Conservation (phyloP, 306 rosid species). For the Sophora flavescens region DNA sequence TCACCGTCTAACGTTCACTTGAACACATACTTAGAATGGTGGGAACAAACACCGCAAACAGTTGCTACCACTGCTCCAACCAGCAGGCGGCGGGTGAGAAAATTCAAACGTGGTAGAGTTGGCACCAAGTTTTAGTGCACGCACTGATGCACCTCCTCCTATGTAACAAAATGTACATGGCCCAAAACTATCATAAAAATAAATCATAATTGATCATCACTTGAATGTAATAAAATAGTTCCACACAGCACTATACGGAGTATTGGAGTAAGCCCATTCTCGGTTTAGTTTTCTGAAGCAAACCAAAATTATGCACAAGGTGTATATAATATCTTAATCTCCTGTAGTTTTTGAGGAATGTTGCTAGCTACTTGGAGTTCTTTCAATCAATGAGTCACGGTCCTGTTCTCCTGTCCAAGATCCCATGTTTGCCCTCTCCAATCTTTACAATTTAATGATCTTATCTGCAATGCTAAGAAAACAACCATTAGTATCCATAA, state of each 20-base stretch:
- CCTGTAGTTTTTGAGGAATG: not conserved
- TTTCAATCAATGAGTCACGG: constrained; percentile 7
- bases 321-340: not conserved
- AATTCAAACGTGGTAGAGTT: too few relatives aligned
- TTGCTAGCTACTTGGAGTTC: constrained; percentile 18
- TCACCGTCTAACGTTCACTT: too few relatives aligned
- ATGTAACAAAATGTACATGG: too few relatives aligned
- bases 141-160: too few relatives aligned
- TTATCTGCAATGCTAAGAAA: constrained; percentile 48
- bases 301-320: constrained; percentile 35
- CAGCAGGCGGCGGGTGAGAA: not conserved
- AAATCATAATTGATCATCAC: constrained; percentile 16
- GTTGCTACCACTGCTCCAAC: constrained; percentile 50
- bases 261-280: constrained; percentile 4
- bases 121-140: too few relatives aligned
- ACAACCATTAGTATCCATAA: constrained; percentile 5
- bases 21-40: too few relatives aligned
- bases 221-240: constrained; percentile 20
- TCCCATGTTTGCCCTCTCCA: constrained; percentile 14
- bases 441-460: constrained; percentile 6
- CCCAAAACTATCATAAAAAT: not conserved
- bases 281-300: not conserved
- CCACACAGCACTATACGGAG: constrained; percentile 14
- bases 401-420: constrained; percentile 9
- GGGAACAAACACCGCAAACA: constrained; percentile 48